A percentile compares a stretch with the other conserved stretches of the same genome.
Evolutionary conservation across 78 protist genomes (phyloP).

Genomic region (Dictyostelium brefeldianum): DNA sequence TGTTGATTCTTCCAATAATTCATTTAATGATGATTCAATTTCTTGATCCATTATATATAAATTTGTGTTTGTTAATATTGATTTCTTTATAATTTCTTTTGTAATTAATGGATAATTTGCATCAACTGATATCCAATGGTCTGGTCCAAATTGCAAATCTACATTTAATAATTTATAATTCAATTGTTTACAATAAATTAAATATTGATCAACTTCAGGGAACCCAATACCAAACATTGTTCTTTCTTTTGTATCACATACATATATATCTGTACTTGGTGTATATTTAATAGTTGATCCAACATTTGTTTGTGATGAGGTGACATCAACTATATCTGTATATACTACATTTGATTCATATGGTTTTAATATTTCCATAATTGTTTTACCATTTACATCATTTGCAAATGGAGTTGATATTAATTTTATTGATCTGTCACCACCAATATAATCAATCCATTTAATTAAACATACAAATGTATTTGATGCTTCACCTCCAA

Average conservation of each 20-base stretch:
- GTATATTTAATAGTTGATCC: not conserved
- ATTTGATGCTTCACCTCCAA: conserved; percentile 77
- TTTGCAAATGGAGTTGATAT: conserved; percentile 16
- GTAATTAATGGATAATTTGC: conserved; percentile 3
- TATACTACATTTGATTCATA: not conserved
- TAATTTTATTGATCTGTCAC: not conserved
- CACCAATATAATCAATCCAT: conserved; percentile 13
- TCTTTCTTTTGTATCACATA: conserved; percentile 31
- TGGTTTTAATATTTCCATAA: not conserved
- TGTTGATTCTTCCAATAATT: not conserved
- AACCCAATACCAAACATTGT: conserved; percentile 76
- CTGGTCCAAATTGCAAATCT: not conserved
- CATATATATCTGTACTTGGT: conserved; percentile 20
- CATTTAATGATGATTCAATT: not conserved
- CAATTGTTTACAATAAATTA: not conserved
- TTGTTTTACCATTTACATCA: conserved; percentile 26
- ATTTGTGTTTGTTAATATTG: not conserved
- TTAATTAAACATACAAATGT: conserved; percentile 52
- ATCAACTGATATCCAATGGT: conserved; percentile 55
- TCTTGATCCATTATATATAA: conserved; percentile 54
- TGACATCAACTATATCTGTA: not conserved
- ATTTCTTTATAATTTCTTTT: not conserved
- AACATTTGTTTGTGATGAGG: too few species aligned
- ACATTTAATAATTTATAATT: not conserved
- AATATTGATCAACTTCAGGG: not conserved